Percentiles rank a stretch among this genome's conserved stretches.
Conservation (phyloP, 345 rosid genomes). For the Psidium friedrichsthalianum region DNA sequence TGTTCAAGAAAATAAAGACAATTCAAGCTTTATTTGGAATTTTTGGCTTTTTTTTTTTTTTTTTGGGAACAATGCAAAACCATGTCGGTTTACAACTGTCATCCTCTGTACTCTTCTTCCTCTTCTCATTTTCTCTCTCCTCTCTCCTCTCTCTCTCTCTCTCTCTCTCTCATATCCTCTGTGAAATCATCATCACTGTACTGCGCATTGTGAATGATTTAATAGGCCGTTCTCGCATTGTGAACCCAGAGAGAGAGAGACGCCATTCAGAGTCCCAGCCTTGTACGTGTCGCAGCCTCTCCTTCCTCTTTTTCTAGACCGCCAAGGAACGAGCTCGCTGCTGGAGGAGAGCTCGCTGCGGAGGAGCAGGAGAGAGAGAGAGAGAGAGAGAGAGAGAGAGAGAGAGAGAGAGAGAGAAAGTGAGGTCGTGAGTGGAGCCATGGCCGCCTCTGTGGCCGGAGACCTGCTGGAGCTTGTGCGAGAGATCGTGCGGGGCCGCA, state of each 20-base stretch:
- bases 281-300: neutral
- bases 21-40: too few species aligned
- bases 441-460: conserved; percentile 9
- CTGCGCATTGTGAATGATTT: neutral
- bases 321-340: neutral
- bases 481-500: neutral
- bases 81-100: neutral
- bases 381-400: neutral
- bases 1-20: too few species aligned
- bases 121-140: neutral
- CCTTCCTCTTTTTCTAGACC: neutral
- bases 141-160: neutral
- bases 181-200: neutral
- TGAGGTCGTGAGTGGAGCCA: neutral
- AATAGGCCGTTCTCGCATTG: neutral
- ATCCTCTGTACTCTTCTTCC: neutral
- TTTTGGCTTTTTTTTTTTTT: too few species aligned
- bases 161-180: neutral
- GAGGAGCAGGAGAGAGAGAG: neutral
- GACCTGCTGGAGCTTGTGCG: conserved; percentile 11
- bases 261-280: neutral
- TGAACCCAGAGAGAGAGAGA: neutral
- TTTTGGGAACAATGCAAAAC: neutral
- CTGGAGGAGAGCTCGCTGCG: neutral
- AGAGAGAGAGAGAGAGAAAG: neutral